A percentile compares a stretch with the other conserved stretches of the same genome.
Conservation (phyloP, 441 rosid genomes). For the Mallotus repandus region DNA sequence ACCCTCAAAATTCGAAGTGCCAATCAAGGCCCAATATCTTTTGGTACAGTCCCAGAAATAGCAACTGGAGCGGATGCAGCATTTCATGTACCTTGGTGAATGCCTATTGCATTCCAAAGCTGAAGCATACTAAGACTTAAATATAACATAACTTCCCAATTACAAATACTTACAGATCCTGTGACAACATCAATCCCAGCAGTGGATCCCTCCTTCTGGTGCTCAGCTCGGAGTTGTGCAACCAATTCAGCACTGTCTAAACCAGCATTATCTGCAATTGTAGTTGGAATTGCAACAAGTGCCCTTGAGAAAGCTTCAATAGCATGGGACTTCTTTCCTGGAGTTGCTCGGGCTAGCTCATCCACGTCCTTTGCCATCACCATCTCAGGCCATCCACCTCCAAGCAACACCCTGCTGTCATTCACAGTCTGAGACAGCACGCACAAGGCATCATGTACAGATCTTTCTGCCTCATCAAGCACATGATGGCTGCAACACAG, state of each 20-base stretch:
- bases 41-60: no score
- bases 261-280: constrained; percentile 96
- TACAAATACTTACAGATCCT: constrained; percentile 68
- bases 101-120: not conserved
- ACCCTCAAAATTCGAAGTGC: not conserved
- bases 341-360: constrained; percentile 84
- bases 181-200: constrained; percentile 90
- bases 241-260: constrained; percentile 92
- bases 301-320: constrained; percentile 93
- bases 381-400: constrained; percentile 99
- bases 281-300: constrained; percentile 81
- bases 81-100: not conserved
- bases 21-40: not conserved
- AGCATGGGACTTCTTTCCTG: constrained; percentile 96
- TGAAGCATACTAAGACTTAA: not conserved
- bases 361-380: constrained; percentile 95
- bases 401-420: constrained; percentile 88
- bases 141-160: not conserved
- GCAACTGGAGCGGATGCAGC: not conserved
- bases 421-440: constrained; percentile 96
- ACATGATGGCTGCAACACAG: constrained; percentile 73
- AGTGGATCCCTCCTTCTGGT: constrained; percentile 73
- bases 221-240: constrained; percentile 97
- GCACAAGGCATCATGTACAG: constrained; percentile 94
- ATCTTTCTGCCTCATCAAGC: constrained; percentile 98